Evolutionary conservation across 2,329 filamentous ascomycete genomes (phyloP), one percentile per base, ranked within the genome.

Genomic region (Chaetomium sp.): DNA sequence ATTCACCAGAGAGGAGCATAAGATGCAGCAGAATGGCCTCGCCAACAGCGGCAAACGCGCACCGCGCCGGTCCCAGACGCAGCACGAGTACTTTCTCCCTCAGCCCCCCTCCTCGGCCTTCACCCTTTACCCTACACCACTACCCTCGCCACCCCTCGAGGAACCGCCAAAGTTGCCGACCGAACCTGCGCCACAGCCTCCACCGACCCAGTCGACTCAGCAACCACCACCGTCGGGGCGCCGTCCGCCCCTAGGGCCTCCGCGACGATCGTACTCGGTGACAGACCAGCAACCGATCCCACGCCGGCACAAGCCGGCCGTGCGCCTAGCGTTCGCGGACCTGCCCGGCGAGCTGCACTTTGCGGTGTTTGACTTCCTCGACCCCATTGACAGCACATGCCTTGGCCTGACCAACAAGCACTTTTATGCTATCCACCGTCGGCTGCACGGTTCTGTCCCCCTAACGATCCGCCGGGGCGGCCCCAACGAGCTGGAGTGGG

Each of bases 351-450:
- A 86, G 68, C 71, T 86, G 9, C 81, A 84, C 67, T 82, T 78
- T 59, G 71, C 75, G 58, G 74, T 86, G 59, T 82, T 84, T 63
- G 80, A 83, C 67, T 78, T 79, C 60, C 77, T 86, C 56, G 82
- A 86, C 69, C 79, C 80, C 49, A 84, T 86, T 59, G 82, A 86
- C 69, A 80, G 81, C 64, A 80, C 79, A 41, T 85, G 81, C 65
- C 71, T 86, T 41, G 82, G 80, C 11, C 74, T 86, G 52, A 77
- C 81, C 40, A 81, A 76, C 71, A 74, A 73, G 44, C 74, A 78
- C 65, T 76, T 84, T 61, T 85, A 86, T 67, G 70, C 73, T 37
- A 80, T 85, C 62, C 80, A 83, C 68, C 74, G 75, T 33, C 76
- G 75, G 53, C 73, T 82, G 68, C 76, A 82, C 66, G 79, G 78